A percentile compares a stretch with the other conserved stretches of the same genome.
phyloP scores from a whole-genome alignment of 805 yeast genomes.

The Kodamaea neixiangensis region DNA sequence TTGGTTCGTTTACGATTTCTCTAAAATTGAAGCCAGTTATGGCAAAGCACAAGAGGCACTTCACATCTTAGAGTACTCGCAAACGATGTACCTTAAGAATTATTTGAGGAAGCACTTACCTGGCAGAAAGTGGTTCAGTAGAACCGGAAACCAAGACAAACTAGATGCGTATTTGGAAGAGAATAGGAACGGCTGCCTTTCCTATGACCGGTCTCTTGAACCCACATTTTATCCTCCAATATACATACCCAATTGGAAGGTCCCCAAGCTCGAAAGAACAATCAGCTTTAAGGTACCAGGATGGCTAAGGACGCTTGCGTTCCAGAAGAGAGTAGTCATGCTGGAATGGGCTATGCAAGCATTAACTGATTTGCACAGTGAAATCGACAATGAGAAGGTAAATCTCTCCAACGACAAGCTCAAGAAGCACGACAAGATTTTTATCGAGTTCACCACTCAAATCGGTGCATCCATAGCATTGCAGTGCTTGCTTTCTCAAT shows the following conservation, averaged over 20 bases:
- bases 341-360: constrained; percentile 31
- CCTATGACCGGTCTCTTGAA: background rate
- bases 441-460: constrained; percentile 61
- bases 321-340: constrained; percentile 23
- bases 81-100: constrained; percentile 21
- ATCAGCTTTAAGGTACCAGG: constrained; percentile 31
- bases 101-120: constrained; percentile 34
- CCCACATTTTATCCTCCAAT: constrained; percentile 38
- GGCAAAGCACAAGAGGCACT: constrained; percentile 27
- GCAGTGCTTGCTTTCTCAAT: constrained; percentile 52
- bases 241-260: constrained; percentile 16
- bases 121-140: background rate
- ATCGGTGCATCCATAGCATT: constrained; percentile 63
- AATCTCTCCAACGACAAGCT: constrained; percentile 20
- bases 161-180: constrained; percentile 4
- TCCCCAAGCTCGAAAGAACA: constrained; percentile 24
- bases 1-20: constrained; percentile 54
- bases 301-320: constrained; percentile 22
- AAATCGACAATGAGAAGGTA: constrained; percentile 22
- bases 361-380: constrained; percentile 15
- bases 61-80: constrained; percentile 29
- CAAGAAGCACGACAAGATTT: constrained; percentile 45
- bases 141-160: background rate
- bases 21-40: constrained; percentile 20
- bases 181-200: background rate